phyloP scores from a whole-genome alignment of 345 rosid species.

The Hypericum perforatum region DNA sequence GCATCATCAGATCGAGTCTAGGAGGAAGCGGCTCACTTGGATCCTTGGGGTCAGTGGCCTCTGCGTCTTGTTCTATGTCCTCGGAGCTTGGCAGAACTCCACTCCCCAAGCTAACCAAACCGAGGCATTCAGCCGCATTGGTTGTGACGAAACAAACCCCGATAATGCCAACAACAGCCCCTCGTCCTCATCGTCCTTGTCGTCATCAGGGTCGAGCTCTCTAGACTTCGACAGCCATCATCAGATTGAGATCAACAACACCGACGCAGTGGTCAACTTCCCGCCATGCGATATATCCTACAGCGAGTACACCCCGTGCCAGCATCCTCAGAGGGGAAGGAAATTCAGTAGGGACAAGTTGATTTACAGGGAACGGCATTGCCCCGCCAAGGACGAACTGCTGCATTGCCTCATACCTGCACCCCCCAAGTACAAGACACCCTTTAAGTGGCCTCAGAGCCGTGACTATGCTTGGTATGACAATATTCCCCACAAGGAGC shows the following conservation, averaged over 20 bases:
- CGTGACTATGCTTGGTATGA: constrained; percentile 94
- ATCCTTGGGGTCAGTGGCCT: constrained; percentile 68
- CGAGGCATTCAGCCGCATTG: constrained; percentile 26
- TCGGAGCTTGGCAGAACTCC: constrained; percentile 81
- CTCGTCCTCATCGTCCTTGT: constrained; percentile 24
- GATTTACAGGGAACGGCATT: constrained; percentile 89
- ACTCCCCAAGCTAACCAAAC: constrained; percentile 27
- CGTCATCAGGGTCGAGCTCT: constrained; percentile 2
- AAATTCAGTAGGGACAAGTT: constrained; percentile 66
- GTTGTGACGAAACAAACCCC: constrained; percentile 31
- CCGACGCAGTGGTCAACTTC: constrained; percentile 29
- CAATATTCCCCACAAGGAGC: constrained; percentile 90
- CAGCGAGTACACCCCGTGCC: constrained; percentile 89
- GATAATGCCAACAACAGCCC: constrained; percentile 15
- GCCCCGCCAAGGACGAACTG: constrained; percentile 67
- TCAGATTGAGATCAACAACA: constrained; percentile 33
- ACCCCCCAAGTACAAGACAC: constrained; percentile 90
- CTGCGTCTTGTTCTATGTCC: constrained; percentile 63
- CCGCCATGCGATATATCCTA: constrained; percentile 61
- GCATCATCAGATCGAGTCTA: constrained; percentile 43
- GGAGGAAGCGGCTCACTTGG: constrained; percentile 68
- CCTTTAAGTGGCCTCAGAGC: constrained; percentile 96
- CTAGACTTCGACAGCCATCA: constrained; percentile 79
- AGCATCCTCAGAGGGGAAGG: constrained; percentile 60
- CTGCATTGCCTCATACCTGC: constrained; percentile 75